Percentiles rank a stretch among this genome's conserved stretches.
These are phyloP conservation scores for Daldinia loculata DNA, from an alignment of 495 filamentous ascomycete genomes.

Conservation along the genomic window DNA sequence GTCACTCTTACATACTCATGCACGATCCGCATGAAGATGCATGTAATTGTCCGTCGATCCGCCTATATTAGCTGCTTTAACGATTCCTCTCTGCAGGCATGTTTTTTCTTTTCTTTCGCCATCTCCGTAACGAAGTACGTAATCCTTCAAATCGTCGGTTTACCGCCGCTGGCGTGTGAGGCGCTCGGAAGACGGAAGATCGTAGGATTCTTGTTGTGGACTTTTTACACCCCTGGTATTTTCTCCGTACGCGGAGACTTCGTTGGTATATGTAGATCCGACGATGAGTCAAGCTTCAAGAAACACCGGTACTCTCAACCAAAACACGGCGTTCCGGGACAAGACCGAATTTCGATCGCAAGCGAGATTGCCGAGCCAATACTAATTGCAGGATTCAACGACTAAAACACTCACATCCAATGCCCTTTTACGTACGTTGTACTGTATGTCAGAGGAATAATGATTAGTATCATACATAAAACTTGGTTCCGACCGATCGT, in stretches of 20 bases:
- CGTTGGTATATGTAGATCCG: not conserved
- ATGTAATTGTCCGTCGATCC: conserved; percentile 43
- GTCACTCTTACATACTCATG: conserved; percentile 42
- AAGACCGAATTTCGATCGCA: conserved; percentile 19
- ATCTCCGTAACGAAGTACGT: conserved; percentile 22
- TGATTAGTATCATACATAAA: conserved; percentile 23
- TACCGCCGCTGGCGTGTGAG: conserved; percentile 32
- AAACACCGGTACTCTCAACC: not conserved
- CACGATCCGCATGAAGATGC: conserved; percentile 40
- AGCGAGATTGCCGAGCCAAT: conserved; percentile 40
- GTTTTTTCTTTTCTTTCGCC: conserved; percentile 7
- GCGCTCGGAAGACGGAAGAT: conserved; percentile 5
- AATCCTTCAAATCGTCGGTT: conserved; percentile 11
- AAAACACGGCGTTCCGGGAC: conserved; percentile 14
- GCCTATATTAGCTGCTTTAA: conserved; percentile 18
- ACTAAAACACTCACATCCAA: conserved; percentile 15
- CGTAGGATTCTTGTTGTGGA: conserved; percentile 1
- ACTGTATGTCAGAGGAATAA: conserved; percentile 4
- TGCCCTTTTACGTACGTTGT: not conserved
- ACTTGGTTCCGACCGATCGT: conserved; percentile 19
- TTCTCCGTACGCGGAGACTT: not conserved
- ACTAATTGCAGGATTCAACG: conserved; percentile 19
- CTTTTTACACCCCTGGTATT: not conserved
- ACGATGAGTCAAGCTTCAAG: not conserved
- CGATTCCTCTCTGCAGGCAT: conserved; percentile 6